Percentiles rank a stretch among this genome's conserved stretches.
Evolutionary conservation across 441 rosid genomes (phyloP).

Genomic region (Arabidopsis hybrid): DNA sequence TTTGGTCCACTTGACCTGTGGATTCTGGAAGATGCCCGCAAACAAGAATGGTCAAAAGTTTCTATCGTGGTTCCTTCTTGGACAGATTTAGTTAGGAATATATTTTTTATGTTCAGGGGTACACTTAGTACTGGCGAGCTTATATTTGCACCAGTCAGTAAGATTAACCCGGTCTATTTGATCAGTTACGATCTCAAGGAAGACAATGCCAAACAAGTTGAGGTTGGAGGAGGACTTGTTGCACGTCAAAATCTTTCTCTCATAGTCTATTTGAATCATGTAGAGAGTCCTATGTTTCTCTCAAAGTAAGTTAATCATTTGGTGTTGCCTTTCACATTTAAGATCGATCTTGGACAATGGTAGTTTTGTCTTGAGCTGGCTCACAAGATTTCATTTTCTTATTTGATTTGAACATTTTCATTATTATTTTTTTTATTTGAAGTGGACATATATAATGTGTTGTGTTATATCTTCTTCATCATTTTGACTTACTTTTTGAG

Average conservation of each 20-base stretch:
- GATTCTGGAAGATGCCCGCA: neutral
- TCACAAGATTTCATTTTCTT: neutral
- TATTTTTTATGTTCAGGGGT: neutral
- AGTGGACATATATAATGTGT: too few species aligned
- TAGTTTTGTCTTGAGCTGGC: neutral
- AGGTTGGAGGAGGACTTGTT: neutral
- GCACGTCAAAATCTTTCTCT: neutral
- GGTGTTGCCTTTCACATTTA: neutral
- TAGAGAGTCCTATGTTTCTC: slow-evolving; percentile 16
- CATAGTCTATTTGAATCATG: neutral
- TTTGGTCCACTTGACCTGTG: neutral
- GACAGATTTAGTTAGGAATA: neutral
- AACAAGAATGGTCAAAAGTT: neutral
- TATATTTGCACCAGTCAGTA: neutral
- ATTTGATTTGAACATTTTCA: too few species aligned
- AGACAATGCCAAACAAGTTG: neutral
- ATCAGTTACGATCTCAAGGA: neutral
- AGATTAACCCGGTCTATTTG: neutral
- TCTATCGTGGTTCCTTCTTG: neutral
- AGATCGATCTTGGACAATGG: neutral
- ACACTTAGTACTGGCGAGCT: neutral
- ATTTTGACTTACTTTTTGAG: too few species aligned
- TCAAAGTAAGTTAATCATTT: neutral
- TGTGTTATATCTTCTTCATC: too few species aligned
- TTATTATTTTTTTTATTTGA: too few species aligned